These are phyloP conservation scores for Aphanoascus verrucosus DNA, from an alignment of 2,329 filamentous ascomycete species.

Conservation along the genomic window DNA sequence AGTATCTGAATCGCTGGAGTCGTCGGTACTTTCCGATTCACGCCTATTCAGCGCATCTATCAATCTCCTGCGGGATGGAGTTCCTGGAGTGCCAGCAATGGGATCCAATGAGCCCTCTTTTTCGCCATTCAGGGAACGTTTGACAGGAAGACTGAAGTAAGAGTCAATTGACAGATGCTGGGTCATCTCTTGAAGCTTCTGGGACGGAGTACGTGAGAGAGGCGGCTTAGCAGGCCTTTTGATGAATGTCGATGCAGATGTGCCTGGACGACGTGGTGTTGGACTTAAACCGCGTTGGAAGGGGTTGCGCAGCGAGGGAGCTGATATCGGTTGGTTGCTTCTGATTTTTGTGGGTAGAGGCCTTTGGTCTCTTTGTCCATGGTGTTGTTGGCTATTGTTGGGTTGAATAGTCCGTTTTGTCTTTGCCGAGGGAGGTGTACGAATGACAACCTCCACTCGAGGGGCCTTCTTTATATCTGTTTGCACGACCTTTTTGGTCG, in stretches of 20 bases:
- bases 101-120: not conserved
- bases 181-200: conserved; percentile 10
- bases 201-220: conserved; percentile 10
- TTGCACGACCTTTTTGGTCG: not conserved
- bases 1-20: not conserved
- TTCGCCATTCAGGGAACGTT: not conserved
- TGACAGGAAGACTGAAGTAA: not conserved
- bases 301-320: not conserved
- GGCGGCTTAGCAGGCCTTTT: not conserved
- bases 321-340: not conserved
- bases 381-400: not conserved
- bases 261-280: not conserved
- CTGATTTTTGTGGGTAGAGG: not conserved
- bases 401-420: not conserved
- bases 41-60: conserved; percentile 25
- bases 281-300: not conserved
- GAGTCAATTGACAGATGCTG: conserved; percentile 8
- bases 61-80: conserved; percentile 24
- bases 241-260: not conserved
- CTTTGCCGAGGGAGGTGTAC: conserved; percentile 6
- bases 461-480: not conserved
- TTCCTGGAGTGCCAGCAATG: not conserved
- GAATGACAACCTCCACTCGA: conserved; percentile 13
- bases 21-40: conserved; percentile 1
- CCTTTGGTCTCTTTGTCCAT: not conserved